These are phyloP conservation scores for Gymnopus androsaceus DNA, from an alignment of 1,284 basidiomycete species.

Conservation along the genomic window DNA sequence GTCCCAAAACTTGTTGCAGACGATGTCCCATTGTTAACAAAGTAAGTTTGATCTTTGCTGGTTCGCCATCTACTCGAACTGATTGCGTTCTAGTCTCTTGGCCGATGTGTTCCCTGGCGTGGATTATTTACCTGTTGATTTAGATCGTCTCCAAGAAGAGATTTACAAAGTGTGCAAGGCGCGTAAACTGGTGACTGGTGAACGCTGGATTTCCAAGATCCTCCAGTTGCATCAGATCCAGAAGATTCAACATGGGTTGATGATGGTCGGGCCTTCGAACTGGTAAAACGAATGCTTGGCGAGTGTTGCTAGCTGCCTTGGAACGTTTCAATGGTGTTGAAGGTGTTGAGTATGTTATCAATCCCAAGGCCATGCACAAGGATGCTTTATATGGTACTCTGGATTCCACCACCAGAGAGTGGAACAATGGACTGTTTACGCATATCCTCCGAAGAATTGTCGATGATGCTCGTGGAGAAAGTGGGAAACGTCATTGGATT, in stretches of 20 bases:
- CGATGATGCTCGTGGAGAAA: constrained; percentile 98
- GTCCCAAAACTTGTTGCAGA: constrained; percentile 98
- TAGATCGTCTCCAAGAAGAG: constrained; percentile 82
- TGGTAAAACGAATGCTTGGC: constrained; percentile 98
- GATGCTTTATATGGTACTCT: constrained; percentile 97
- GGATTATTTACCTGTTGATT: constrained; percentile 86
- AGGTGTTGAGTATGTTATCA: constrained; percentile 95
- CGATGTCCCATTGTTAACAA: constrained; percentile 92
- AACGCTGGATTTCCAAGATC: constrained; percentile 94
- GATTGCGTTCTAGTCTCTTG: constrained; percentile 63
- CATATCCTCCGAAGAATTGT: constrained; percentile 97
- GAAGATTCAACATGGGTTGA: constrained; percentile 98
- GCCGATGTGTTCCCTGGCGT: constrained; percentile 98
- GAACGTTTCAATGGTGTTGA: constrained; percentile 92
- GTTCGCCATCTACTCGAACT: neutral
- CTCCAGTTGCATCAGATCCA: constrained; percentile 99
- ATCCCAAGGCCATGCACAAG: constrained; percentile 99
- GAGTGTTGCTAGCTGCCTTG: constrained; percentile 87
- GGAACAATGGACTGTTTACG: constrained; percentile 99
- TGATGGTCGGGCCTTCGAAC: constrained; percentile 99
- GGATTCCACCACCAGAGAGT: constrained; percentile 96
- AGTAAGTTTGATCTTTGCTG: constrained; percentile 49
- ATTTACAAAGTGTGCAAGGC: constrained; percentile 89
- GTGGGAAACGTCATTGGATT: constrained; percentile 97
- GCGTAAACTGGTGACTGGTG: constrained; percentile 81